phyloP scores from a whole-genome alignment of 148 eudicot genomes.

The Rhododendron ferrugineum region DNA sequence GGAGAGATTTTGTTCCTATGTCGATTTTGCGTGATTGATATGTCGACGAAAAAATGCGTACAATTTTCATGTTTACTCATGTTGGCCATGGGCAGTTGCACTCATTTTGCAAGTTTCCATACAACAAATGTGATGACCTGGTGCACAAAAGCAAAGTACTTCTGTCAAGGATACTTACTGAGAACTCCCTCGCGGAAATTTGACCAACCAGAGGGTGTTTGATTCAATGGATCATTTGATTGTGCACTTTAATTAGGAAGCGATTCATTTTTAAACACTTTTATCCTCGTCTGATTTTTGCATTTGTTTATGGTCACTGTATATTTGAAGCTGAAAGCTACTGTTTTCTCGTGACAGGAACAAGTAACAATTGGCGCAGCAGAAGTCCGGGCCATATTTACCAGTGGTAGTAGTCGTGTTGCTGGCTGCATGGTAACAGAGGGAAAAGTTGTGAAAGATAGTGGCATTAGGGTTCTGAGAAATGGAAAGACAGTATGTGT shows the following conservation, averaged over 20 bases:
- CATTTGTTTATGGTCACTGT: neutral
- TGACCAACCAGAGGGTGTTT: neutral
- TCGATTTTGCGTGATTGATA: neutral
- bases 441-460: constrained; percentile 80
- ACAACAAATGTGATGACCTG: neutral
- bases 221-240: neutral
- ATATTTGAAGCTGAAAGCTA: constrained; percentile 7
- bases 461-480: constrained; percentile 71
- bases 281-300: neutral
- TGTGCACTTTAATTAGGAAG: neutral
- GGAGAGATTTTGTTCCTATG: neutral
- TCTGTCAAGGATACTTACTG: neutral
- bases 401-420: constrained; percentile 93
- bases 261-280: neutral
- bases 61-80: neutral
- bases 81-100: neutral
- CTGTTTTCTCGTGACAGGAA: constrained; percentile 44
- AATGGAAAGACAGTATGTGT: constrained; percentile 60
- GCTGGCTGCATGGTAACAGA: constrained; percentile 99
- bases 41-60: neutral
- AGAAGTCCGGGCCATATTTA: constrained; percentile 86
- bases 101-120: neutral
- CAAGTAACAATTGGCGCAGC: constrained; percentile 77
- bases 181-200: neutral
- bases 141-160: neutral